phyloP scores from a whole-genome alignment of 176 grass and related monocot genomes.

The Ananas comosus region DNA sequence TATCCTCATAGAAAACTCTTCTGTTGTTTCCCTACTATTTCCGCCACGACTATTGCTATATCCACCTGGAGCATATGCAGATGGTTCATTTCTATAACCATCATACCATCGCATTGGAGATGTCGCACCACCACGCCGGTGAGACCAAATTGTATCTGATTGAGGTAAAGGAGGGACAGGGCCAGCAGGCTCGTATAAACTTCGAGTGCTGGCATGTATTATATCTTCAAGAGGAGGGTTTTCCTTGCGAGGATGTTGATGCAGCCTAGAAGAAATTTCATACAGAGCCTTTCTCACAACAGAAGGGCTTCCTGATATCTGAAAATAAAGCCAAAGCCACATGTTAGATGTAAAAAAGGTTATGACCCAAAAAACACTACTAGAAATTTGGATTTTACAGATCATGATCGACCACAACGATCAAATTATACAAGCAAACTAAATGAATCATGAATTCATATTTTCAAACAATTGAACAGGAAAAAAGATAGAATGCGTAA shows the following conservation, averaged over 20 bases:
- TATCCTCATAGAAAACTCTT: conserved; percentile 77
- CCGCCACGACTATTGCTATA: conserved; percentile 1
- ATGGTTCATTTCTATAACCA: conserved; percentile 50
- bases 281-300: conserved; percentile 85
- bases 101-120: conserved; percentile 43
- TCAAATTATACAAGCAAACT: no score
- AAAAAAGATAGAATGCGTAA: background rate
- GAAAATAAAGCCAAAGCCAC: conserved; percentile 14
- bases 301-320: conserved; percentile 79
- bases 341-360: background rate
- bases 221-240: conserved; percentile 82
- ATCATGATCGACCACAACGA: no score
- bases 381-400: background rate
- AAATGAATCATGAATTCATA: no score
- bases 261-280: conserved; percentile 78
- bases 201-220: conserved; percentile 79
- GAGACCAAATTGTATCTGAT: conserved; percentile 35
- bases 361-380: background rate
- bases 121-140: conserved; percentile 33
- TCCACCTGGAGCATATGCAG: conserved; percentile 35
- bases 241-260: conserved; percentile 85
- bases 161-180: conserved; percentile 34
- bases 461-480: no score
- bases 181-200: conserved; percentile 26
- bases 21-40: conserved; percentile 17